phyloP scores from a whole-genome alignment of 1,139 yeast genomes.

The Petasospora fabianii region DNA sequence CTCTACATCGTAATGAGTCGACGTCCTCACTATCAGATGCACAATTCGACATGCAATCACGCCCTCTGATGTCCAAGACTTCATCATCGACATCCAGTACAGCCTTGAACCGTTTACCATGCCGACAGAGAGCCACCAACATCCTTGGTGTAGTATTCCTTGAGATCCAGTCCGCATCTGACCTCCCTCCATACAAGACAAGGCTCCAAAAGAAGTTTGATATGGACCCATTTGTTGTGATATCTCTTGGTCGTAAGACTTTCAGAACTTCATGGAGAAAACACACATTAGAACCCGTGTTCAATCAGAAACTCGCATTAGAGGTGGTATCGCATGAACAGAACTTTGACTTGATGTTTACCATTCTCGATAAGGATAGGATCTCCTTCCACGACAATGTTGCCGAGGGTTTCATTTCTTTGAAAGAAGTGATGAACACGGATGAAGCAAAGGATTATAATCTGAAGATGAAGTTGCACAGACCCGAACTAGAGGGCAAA shows the following conservation, averaged over 20 bases:
- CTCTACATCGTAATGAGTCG: not conserved
- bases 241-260: conserved; percentile 85
- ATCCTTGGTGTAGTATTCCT: conserved; percentile 72
- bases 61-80: not conserved
- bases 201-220: conserved; percentile 74
- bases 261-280: conserved; percentile 83
- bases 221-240: conserved; percentile 95
- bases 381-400: conserved; percentile 81
- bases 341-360: conserved; percentile 61
- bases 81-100: conserved; percentile 1
- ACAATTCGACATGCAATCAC: not conserved
- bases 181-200: conserved; percentile 63
- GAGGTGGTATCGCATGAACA: conserved; percentile 68
- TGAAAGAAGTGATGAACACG: conserved; percentile 35
- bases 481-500: conserved; percentile 26
- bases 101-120: not conserved
- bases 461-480: conserved; percentile 35
- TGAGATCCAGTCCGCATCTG: conserved; percentile 70
- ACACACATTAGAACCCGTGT: conserved; percentile 80
- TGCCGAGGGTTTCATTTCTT: conserved; percentile 56
- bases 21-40: not conserved
- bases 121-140: not conserved
- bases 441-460: conserved; percentile 23
- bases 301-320: conserved; percentile 75
- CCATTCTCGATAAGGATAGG: conserved; percentile 79